Conservation (phyloP, 73 alveolate species). For the Paramecium biaurelia region DNA sequence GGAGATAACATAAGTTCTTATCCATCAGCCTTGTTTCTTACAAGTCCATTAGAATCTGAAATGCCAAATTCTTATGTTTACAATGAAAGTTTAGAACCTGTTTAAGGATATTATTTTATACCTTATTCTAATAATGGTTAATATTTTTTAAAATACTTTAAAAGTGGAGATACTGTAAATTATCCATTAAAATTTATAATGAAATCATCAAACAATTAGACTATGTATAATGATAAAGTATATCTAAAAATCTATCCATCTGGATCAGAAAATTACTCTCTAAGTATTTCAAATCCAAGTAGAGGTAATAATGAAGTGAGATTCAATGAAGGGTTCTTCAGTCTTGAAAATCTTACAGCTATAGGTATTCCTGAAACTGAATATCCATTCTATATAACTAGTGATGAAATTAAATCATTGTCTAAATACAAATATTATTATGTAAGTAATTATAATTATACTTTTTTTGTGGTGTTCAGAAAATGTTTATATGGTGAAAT, state of each 20-base stretch:
- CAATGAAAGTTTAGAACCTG: not conserved
- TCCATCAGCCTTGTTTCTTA: not conserved
- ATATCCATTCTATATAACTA: not conserved
- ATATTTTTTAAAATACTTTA: not conserved
- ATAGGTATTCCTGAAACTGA: not conserved
- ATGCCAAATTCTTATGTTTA: not conserved
- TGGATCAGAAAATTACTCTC: not conserved
- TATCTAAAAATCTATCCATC: not conserved
- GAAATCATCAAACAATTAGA: constrained; percentile 6
- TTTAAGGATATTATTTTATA: not conserved
- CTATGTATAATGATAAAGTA: not conserved
- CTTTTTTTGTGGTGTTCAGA: not conserved
- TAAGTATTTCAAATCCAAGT: not conserved
- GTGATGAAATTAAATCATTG: not conserved
- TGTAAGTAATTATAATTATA: not conserved
- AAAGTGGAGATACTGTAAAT: not conserved
- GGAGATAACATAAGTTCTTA: not conserved
- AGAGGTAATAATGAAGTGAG: not conserved
- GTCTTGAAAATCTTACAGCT: not conserved
- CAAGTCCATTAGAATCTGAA: not conserved
- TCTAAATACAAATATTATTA: not conserved
- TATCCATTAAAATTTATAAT: not conserved
- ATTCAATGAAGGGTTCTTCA: not conserved
- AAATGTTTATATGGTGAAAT: constrained; percentile 31
- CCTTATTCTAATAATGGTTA: not conserved